Percentiles rank a stretch among this genome's conserved stretches.
These are phyloP conservation scores for Rhizopogon roseolus DNA, from an alignment of 768 basidiomycete genomes.

Conservation along the genomic window DNA sequence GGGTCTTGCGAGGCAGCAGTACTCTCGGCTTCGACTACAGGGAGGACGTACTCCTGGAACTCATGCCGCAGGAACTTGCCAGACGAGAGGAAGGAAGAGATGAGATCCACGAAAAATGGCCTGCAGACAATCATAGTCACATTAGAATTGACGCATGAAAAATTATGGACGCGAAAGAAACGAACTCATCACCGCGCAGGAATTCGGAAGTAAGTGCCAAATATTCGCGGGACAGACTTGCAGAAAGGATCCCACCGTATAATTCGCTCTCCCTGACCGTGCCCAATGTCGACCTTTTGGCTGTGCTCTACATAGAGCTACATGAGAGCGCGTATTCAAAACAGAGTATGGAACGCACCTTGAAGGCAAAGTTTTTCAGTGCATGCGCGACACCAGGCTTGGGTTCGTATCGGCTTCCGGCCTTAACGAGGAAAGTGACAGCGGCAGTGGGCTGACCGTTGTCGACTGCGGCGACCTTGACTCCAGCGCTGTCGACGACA, in stretches of 20 bases:
- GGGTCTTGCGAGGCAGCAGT: slow-evolving; percentile 56
- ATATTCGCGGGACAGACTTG: slow-evolving; percentile 83
- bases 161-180: slow-evolving; percentile 17
- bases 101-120: slow-evolving; percentile 84
- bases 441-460: slow-evolving; percentile 78
- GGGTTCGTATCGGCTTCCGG: slow-evolving; percentile 84
- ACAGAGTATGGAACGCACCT: slow-evolving; percentile 50
- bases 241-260: slow-evolving; percentile 86
- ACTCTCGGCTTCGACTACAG: slow-evolving; percentile 67
- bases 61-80: slow-evolving; percentile 79
- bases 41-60: slow-evolving; percentile 69
- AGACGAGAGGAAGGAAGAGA: slow-evolving; percentile 79
- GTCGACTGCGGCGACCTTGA: slow-evolving; percentile 86
- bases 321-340: background rate
- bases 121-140: slow-evolving; percentile 33
- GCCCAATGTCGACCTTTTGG: slow-evolving; percentile 81
- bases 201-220: slow-evolving; percentile 94
- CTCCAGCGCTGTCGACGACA: slow-evolving; percentile 70
- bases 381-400: slow-evolving; percentile 89
- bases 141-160: background rate
- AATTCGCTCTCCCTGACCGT: slow-evolving; percentile 91
- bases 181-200: slow-evolving; percentile 92
- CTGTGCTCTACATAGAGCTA: slow-evolving; percentile 62
- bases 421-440: slow-evolving; percentile 89
- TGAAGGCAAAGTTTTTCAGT: slow-evolving; percentile 98